Percentiles rank a stretch among this genome's conserved stretches.
Conservation (phyloP, 352 stramenopile genomes). For the Phytophthora meadii region DNA sequence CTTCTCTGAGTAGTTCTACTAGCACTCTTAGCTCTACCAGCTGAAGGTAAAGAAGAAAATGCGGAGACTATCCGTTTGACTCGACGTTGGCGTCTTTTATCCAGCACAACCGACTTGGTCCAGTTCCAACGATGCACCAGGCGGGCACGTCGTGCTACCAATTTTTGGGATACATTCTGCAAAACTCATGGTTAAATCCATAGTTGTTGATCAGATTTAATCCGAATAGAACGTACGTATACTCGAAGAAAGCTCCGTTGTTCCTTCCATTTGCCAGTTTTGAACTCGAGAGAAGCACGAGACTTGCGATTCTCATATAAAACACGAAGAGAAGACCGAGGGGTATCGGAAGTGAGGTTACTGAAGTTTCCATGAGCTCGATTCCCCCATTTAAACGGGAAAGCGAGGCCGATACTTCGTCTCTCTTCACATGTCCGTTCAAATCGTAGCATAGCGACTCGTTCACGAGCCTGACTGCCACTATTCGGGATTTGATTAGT, state of each 20-base stretch:
- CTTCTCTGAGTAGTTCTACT: conserved; percentile 9
- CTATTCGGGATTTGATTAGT: conserved; percentile 26
- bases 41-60: conserved; percentile 11
- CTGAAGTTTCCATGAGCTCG: conserved; percentile 18
- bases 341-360: conserved; percentile 8
- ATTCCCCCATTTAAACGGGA: conserved; percentile 55
- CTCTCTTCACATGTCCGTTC: conserved; percentile 54
- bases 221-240: conserved; percentile 43
- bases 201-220: background rate
- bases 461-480: conserved; percentile 60
- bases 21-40: conserved; percentile 5
- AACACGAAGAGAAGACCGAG: conserved; percentile 27
- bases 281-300: conserved; percentile 44
- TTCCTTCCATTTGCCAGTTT: conserved; percentile 49
- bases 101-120: conserved; percentile 34
- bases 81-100: conserved; percentile 30
- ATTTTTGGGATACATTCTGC: too few species aligned
- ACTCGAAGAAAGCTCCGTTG: conserved; percentile 57
- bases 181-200: background rate
- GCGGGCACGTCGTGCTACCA: conserved; percentile 33
- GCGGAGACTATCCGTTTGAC: conserved; percentile 32
- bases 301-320: conserved; percentile 60
- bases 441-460: conserved; percentile 57
- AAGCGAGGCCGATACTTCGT: conserved; percentile 34
- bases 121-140: conserved; percentile 42